Conservation (phyloP, 768 basidiomycete species). For the Agrocybe praecox region DNA sequence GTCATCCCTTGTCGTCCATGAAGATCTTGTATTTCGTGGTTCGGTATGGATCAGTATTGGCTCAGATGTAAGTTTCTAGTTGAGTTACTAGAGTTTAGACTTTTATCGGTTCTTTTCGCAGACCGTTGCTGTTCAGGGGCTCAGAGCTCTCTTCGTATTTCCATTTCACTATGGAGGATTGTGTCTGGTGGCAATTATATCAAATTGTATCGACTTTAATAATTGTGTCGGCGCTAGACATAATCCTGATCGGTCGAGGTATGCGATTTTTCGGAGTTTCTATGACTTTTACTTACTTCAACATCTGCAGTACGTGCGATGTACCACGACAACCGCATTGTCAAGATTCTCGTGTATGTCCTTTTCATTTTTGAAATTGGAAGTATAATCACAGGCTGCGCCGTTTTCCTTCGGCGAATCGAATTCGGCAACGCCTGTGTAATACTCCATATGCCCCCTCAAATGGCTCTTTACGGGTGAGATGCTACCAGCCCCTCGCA, state of each 20-base stretch:
- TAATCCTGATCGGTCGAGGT: neutral
- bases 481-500: neutral
- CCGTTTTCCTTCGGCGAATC: neutral
- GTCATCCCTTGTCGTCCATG: neutral
- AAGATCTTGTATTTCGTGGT: neutral
- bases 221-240: neutral
- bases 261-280: neutral
- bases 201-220: neutral
- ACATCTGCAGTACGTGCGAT: neutral
- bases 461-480: neutral
- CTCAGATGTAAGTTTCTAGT: neutral
- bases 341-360: neutral
- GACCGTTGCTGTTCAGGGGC: neutral
- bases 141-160: neutral
- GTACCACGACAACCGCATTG: neutral
- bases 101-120: neutral
- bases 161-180: neutral
- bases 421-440: neutral
- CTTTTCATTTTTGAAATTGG: neutral
- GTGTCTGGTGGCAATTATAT: neutral
- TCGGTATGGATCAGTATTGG: neutral
- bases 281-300: neutral
- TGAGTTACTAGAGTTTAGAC: neutral
- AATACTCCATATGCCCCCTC: neutral
- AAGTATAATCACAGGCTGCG: neutral